phyloP scores from a whole-genome alignment of 768 basidiomycete genomes.

The Pleurotus pulmonarius region DNA sequence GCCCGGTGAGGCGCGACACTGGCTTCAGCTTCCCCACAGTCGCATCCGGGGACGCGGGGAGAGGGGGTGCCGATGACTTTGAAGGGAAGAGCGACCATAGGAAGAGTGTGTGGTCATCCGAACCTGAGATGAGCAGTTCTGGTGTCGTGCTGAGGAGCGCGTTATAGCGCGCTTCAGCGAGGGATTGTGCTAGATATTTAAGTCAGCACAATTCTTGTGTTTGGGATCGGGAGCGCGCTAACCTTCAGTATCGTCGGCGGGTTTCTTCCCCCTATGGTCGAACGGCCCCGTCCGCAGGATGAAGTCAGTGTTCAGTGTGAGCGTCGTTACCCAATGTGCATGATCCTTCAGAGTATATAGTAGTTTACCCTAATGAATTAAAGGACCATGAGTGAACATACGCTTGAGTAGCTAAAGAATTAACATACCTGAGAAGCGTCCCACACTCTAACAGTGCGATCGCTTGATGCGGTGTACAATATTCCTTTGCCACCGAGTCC shows the following conservation, averaged over 20 bases:
- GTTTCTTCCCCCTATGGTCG: constrained; percentile 80
- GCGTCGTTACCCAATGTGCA: constrained; percentile 98
- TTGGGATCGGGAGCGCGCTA: constrained; percentile 8
- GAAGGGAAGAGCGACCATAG: constrained; percentile 84
- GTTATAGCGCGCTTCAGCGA: constrained; percentile 78
- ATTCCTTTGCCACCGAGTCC: constrained; percentile 58
- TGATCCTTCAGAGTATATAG: constrained; percentile 89
- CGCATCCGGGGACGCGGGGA: constrained; percentile 11
- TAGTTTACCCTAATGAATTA: constrained; percentile 60
- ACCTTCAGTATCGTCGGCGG: constrained; percentile 84
- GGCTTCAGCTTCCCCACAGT: constrained; percentile 31
- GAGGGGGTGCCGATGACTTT: constrained; percentile 13
- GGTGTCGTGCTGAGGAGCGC: constrained; percentile 58
- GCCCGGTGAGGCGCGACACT: constrained; percentile 78
- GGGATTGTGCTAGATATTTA: constrained; percentile 54
- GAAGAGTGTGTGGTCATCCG: constrained; percentile 97
- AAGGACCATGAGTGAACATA: not conserved
- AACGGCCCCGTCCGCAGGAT: constrained; percentile 93
- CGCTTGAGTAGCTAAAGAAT: not conserved
- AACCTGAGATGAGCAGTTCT: constrained; percentile 90
- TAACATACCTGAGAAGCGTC: constrained; percentile 66
- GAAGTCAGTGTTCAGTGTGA: constrained; percentile 94
- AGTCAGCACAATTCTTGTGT: not conserved
- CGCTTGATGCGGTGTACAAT: constrained; percentile 93
- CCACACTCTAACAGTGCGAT: constrained; percentile 94